Evolutionary conservation across 2,329 filamentous ascomycete species (phyloP).

Genomic region (Trichoderma gracile): DNA sequence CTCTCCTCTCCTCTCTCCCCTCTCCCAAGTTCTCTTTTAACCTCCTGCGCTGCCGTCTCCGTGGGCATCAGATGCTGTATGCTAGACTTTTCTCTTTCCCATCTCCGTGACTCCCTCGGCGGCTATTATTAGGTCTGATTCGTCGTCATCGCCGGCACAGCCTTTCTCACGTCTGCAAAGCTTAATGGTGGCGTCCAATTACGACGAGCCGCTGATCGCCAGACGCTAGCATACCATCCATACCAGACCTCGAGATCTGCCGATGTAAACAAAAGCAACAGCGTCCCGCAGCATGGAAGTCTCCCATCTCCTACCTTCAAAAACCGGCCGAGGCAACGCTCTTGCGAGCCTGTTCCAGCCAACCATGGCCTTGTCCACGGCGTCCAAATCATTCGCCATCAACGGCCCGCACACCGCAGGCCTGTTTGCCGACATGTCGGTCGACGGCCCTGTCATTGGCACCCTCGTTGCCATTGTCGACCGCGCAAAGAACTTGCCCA

Average conservation of each 20-base stretch:
- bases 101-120: too few relatives aligned
- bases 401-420: constrained; percentile 79
- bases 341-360: constrained; percentile 24
- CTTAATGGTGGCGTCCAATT: constrained; percentile 21
- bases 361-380: constrained; percentile 50
- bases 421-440: constrained; percentile 90
- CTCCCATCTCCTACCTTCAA: constrained; percentile 14
- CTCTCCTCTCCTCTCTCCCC: neutral
- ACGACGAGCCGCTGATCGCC: constrained; percentile 17
- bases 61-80: neutral
- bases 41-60: neutral
- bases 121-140: neutral
- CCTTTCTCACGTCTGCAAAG: neutral
- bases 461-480: constrained; percentile 91
- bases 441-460: constrained; percentile 90
- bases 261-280: constrained; percentile 28
- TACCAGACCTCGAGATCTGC: constrained; percentile 11
- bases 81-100: too few relatives aligned
- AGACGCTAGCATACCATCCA: constrained; percentile 18
- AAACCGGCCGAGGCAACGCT: constrained; percentile 12
- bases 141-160: neutral
- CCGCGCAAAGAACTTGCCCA: constrained; percentile 94
- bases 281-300: neutral
- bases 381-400: constrained; percentile 56
- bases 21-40: neutral